These are phyloP conservation scores for Pouteria glomerata DNA, from an alignment of 148 eudicot species.

Conservation along the genomic window DNA sequence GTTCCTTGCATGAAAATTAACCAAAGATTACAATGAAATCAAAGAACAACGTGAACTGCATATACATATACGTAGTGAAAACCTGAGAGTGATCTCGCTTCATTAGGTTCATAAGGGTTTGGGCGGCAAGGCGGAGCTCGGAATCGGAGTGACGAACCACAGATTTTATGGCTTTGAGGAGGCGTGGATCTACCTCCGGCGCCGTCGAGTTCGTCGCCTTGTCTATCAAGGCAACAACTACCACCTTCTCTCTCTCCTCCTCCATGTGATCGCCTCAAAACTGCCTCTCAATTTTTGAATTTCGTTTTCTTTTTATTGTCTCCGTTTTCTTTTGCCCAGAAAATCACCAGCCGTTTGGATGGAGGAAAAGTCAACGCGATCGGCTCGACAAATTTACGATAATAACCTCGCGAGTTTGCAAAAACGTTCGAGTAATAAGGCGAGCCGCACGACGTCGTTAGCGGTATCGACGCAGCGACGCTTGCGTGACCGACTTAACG, in stretches of 20 bases:
- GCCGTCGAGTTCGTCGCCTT: conserved; percentile 75
- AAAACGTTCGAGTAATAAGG: no score
- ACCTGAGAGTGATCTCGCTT: conserved; percentile 94
- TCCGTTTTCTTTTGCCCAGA: neutral
- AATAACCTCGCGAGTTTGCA: neutral
- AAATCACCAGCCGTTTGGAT: neutral
- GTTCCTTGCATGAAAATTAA: neutral
- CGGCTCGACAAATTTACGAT: neutral
- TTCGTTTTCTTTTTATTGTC: no score
- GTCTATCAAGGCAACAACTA: conserved; percentile 52
- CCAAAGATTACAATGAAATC: neutral
- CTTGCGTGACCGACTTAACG: no score
- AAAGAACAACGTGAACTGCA: no score
- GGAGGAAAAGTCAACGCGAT: neutral
- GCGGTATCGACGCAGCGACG: neutral
- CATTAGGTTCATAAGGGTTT: conserved; percentile 73
- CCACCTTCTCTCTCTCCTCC: conserved; percentile 28
- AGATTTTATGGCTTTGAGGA: conserved; percentile 79
- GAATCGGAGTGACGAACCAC: conserved; percentile 66
- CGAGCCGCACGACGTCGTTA: neutral
- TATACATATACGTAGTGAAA: neutral
- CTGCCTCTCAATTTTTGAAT: neutral
- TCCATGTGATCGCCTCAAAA: conserved; percentile 20
- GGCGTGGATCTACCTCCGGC: conserved; percentile 69
- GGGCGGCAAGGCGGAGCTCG: conserved; percentile 67